Conservation (phyloP, 371 early-diverging fungal genomes). For the Circinella minor region DNA sequence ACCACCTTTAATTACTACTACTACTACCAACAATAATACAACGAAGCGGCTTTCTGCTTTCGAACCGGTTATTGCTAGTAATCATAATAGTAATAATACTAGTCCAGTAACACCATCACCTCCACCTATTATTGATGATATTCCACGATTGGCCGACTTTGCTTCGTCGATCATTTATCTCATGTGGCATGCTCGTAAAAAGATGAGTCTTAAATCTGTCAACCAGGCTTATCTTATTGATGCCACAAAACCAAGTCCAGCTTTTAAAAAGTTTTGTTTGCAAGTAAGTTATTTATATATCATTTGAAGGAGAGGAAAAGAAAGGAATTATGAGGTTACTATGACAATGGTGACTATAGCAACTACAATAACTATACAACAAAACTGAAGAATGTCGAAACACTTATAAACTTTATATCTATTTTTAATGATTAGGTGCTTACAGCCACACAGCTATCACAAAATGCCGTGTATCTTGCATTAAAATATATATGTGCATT, state of each 20-base stretch:
- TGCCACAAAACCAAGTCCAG: constrained; percentile 57
- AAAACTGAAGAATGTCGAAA: no score
- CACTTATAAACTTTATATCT: background rate
- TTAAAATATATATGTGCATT: constrained; percentile 65
- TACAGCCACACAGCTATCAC: constrained; percentile 61
- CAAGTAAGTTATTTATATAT: constrained; percentile 38
- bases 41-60: constrained; percentile 17
- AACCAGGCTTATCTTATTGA: constrained; percentile 24
- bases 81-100: background rate
- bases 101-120: constrained; percentile 11
- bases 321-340: background rate
- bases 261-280: constrained; percentile 63
- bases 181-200: constrained; percentile 65
- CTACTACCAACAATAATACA: background rate
- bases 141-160: constrained; percentile 60
- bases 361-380: no score
- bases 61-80: constrained; percentile 12
- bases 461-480: constrained; percentile 60
- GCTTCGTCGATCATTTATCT: constrained; percentile 66
- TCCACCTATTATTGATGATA: constrained; percentile 6
- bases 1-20: background rate
- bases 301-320: background rate
- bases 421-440: constrained; percentile 34
- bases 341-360: no score
- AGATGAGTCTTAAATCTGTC: constrained; percentile 18